phyloP scores from a whole-genome alignment of 331 rosid species.

The Quercus tomentella region DNA sequence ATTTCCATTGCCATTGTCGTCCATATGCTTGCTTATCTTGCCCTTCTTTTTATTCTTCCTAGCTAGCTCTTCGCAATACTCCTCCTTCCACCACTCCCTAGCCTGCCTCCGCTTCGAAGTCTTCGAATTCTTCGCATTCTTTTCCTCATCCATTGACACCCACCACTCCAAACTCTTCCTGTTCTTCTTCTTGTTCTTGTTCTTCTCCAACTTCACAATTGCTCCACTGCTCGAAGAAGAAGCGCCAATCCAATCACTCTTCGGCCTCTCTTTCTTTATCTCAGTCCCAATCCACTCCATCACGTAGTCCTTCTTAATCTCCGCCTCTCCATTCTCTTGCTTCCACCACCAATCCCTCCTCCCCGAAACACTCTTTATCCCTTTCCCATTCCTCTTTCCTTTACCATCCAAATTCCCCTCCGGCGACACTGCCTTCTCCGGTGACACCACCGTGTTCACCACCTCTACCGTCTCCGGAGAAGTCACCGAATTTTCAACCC shows the following conservation, averaged over 20 bases:
- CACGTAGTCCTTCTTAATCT: slow-evolving; percentile 78
- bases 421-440: slow-evolving; percentile 28
- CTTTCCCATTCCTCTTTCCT: slow-evolving; percentile 37
- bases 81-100: slow-evolving; percentile 99
- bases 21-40: slow-evolving; percentile 31
- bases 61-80: slow-evolving; percentile 60
- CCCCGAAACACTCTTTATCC: slow-evolving; percentile 33
- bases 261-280: slow-evolving; percentile 50
- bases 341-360: slow-evolving; percentile 80
- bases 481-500: slow-evolving; percentile 6
- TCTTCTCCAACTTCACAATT: slow-evolving; percentile 29
- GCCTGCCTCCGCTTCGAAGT: slow-evolving; percentile 66
- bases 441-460: slow-evolving; percentile 17
- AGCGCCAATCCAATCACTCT: slow-evolving; percentile 36
- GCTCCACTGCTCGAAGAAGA: slow-evolving; percentile 28
- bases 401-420: slow-evolving; percentile 26
- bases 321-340: slow-evolving; percentile 44
- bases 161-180: slow-evolving; percentile 84
- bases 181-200: slow-evolving; percentile 38
- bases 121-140: slow-evolving; percentile 25
- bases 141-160: slow-evolving; percentile 78
- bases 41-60: slow-evolving; percentile 61
- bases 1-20: slow-evolving; percentile 21
- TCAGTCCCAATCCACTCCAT: slow-evolving; percentile 96
- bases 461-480: slow-evolving; percentile 41